Percentiles rank a stretch among this genome's conserved stretches.
Evolutionary conservation across 73 alveolate species (phyloP).

Genomic region (Symbiodinium natans): DNA sequence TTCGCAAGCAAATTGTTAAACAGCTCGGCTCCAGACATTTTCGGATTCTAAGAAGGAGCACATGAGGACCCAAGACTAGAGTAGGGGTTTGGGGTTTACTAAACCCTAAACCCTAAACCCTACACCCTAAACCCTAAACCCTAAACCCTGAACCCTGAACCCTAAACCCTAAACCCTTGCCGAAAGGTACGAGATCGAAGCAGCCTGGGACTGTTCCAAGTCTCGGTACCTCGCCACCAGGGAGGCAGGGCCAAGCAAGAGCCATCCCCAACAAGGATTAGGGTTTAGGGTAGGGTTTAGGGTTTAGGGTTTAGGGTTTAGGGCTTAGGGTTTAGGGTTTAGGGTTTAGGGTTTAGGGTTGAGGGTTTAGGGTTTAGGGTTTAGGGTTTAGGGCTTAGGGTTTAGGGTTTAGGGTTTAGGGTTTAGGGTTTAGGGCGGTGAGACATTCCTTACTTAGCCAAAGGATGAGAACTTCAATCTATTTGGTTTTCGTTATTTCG

Average conservation of each 20-base stretch:
- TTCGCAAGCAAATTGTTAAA: no score
- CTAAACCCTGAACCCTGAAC: neutral
- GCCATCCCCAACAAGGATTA: no score
- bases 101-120: neutral
- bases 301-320: neutral
- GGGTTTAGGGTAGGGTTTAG: neutral
- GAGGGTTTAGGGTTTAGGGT: neutral
- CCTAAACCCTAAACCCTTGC: neutral
- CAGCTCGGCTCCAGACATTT: no score
- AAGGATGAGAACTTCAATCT: no score
- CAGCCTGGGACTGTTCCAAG: neutral
- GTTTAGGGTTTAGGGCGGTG: no score
- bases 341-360: neutral
- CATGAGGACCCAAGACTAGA: no score
- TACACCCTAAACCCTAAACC: neutral
- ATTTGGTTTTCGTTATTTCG: no score
- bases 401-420: neutral
- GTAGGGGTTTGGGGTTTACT: no score
- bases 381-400: neutral
- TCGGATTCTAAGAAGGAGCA: no score
- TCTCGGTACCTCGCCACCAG: constrained; percentile 64
- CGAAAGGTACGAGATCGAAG: constrained; percentile 48
- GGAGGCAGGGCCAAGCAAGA: neutral
- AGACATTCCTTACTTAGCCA: no score
- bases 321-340: neutral